These are phyloP conservation scores for Esteya vermicola DNA, from an alignment of 2,329 filamentous ascomycete species.

Conservation along the genomic window DNA sequence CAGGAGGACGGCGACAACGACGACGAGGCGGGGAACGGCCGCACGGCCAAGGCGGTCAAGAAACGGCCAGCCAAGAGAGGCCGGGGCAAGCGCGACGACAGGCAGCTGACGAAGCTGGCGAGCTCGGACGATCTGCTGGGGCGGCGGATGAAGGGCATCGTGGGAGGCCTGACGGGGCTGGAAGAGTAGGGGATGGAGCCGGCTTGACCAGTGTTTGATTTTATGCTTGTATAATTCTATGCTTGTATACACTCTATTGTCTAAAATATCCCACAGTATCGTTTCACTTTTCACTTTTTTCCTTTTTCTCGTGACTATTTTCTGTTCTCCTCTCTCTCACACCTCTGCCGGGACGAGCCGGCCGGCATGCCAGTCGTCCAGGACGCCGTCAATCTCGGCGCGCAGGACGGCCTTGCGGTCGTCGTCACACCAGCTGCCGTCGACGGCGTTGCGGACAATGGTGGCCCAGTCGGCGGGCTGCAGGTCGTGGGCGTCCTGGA, in stretches of 20 bases:
- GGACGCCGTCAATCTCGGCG: conserved; percentile 25
- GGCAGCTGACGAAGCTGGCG: conserved; percentile 35
- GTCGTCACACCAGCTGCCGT: conserved; percentile 55
- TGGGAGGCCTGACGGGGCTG: conserved; percentile 35
- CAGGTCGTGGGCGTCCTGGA: conserved; percentile 57
- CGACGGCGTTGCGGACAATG: conserved; percentile 47
- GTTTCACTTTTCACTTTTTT: no score
- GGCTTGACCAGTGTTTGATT: no score
- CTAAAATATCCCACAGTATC: no score
- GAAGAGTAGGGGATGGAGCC: conserved; percentile 20
- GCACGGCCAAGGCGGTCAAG: background rate
- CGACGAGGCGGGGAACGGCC: background rate
- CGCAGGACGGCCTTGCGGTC: conserved; percentile 47
- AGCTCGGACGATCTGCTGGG: conserved; percentile 44
- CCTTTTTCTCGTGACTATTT: no score
- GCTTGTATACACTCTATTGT: no score
- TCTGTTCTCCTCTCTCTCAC: background rate
- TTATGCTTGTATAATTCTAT: no score
- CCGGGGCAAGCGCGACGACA: conserved; percentile 21
- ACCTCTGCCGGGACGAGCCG: background rate
- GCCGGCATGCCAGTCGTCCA: conserved; percentile 9
- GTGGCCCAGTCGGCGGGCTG: conserved; percentile 49
- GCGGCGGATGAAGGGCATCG: conserved; percentile 43
- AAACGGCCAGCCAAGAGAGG: conserved; percentile 18
- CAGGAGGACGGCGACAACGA: background rate